These are phyloP conservation scores for Hymenoscyphus linearis DNA, from an alignment of 2,329 filamentous ascomycete genomes.

Conservation along the genomic window DNA sequence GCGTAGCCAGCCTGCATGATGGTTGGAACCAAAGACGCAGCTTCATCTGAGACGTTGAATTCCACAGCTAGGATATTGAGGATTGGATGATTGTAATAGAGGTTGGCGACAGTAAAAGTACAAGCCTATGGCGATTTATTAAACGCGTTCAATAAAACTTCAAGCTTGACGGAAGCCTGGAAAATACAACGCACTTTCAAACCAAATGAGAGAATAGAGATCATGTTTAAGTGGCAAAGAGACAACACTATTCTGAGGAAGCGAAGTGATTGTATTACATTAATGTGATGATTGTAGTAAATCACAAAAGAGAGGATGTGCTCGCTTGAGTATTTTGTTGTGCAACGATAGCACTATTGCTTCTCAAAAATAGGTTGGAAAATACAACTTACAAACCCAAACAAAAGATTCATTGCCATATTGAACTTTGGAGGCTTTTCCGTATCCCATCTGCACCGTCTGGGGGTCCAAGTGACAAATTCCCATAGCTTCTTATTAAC, in stretches of 20 bases:
- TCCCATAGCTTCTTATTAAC: slow-evolving; percentile 16
- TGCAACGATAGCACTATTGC: not conserved
- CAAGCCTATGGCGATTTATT: slow-evolving; percentile 36
- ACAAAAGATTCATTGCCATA: slow-evolving; percentile 63
- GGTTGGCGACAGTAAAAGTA: slow-evolving; percentile 69
- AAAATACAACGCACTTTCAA: too few relatives aligned
- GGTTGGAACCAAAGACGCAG: slow-evolving; percentile 63
- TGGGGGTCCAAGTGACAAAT: slow-evolving; percentile 54
- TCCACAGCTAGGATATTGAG: slow-evolving; percentile 68
- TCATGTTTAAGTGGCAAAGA: not conserved
- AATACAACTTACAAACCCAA: slow-evolving; percentile 37
- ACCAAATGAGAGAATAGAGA: not conserved
- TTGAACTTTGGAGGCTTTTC: slow-evolving; percentile 63
- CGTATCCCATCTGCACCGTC: slow-evolving; percentile 63
- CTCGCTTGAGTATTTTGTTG: not conserved
- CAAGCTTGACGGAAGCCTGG: too few relatives aligned
- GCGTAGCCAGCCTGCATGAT: slow-evolving; percentile 78
- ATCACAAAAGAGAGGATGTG: not conserved
- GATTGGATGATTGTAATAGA: slow-evolving; percentile 79
- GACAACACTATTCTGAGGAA: too few relatives aligned
- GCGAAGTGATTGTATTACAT: too few relatives aligned
- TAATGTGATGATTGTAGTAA: not conserved
- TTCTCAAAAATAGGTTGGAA: not conserved
- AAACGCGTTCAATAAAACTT: not conserved
- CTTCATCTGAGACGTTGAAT: slow-evolving; percentile 66